Evolutionary conservation across 192 early-diverging fungal species (phyloP), one percentile per base, ranked within the genome.

Genomic region (Gigaspora rosea): DNA sequence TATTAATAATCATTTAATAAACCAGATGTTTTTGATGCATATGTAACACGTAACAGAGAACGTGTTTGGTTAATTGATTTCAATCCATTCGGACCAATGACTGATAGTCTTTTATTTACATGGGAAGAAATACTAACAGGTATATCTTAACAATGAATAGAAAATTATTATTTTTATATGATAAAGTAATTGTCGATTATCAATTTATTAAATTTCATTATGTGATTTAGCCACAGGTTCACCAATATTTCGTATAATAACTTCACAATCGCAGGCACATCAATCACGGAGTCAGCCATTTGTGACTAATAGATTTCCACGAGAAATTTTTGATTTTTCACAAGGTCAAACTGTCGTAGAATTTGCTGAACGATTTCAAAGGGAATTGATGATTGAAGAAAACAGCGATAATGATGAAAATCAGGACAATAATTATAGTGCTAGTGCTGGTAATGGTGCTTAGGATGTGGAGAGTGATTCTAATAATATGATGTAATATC

Each of bases 1-100:
- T 20, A 2, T 35, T 4, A 52, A 67, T 16, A 80, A 50, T 57
- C 36, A n/a, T 8, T 78, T 27, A 36, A 75, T 13, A 27, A 48
- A 57, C 46, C 78, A 94, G 94, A 91, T 80, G 93, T 93, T 22
- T 95, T 98, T 80, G 98, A 99, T 79, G 93, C 94, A 5, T 98
- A 97, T 76, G 80, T 97, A 27, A 89, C 85, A 33, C 81, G 85
- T 68, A 84, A 87, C 20, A 80, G 85, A 22, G 80, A 86, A 22
- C 84, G 85, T 27, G 90, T 92, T 3, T 95, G 87, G 73, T 79
- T 99, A 5, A 83, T 99, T 9, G 97, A 98, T 82, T 94, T 99
- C 82, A 97, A 99, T 84, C 94, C 95, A 0, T 96, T 94, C 82
- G 83, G 85, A 20, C 82, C 83, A 61, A 85, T 84, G 3, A 96